A percentile compares a stretch with the other conserved stretches of the same genome.
phyloP scores from a whole-genome alignment of 495 filamentous ascomycete genomes.

The Lophiostoma macrostomum region DNA sequence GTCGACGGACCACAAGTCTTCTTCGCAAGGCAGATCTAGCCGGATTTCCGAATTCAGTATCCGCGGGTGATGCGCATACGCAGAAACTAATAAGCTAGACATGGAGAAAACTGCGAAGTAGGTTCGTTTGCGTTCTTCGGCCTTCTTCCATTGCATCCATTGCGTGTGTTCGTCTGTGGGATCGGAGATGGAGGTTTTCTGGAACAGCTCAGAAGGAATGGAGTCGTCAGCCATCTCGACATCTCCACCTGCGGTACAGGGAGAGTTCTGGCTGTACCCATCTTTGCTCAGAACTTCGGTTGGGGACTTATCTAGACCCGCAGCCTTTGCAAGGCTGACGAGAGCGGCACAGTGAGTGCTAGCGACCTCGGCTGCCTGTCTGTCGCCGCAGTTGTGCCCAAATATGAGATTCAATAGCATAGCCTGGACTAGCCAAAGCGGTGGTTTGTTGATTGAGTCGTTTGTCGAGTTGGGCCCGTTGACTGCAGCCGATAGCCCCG shows the following conservation, averaged over 20 bases:
- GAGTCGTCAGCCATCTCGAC: slow-evolving; percentile 38
- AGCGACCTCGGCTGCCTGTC: slow-evolving; percentile 83
- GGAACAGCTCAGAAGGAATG: slow-evolving; percentile 9
- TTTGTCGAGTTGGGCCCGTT: slow-evolving; percentile 57
- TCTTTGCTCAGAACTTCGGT: slow-evolving; percentile 12
- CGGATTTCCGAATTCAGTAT: slow-evolving; percentile 93
- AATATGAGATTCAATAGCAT: slow-evolving; percentile 98
- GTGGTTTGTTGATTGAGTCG: slow-evolving; percentile 74
- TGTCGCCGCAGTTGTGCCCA: slow-evolving; percentile 92
- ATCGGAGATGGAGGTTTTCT: slow-evolving; percentile 13
- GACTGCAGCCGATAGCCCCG: slow-evolving; percentile 77
- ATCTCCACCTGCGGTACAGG: slow-evolving; percentile 20
- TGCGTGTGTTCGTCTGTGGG: slow-evolving; percentile 65
- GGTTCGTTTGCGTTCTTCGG: slow-evolving; percentile 91
- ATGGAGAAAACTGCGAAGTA: slow-evolving; percentile 87
- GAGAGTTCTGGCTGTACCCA: slow-evolving; percentile 4
- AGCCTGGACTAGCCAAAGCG: slow-evolving; percentile 95
- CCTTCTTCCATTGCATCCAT: slow-evolving; percentile 84
- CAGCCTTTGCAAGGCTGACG: slow-evolving; percentile 85
- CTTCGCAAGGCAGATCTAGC: slow-evolving; percentile 89
- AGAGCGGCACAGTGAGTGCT: slow-evolving; percentile 87
- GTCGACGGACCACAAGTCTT: slow-evolving; percentile 86
- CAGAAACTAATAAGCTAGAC: slow-evolving; percentile 85
- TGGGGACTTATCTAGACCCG: slow-evolving; percentile 63
- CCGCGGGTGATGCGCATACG: slow-evolving; percentile 87